Percentiles rank a stretch among this genome's conserved stretches.
These are phyloP conservation scores for Suillus variegatus DNA, from an alignment of 768 basidiomycete species.

Conservation along the genomic window DNA sequence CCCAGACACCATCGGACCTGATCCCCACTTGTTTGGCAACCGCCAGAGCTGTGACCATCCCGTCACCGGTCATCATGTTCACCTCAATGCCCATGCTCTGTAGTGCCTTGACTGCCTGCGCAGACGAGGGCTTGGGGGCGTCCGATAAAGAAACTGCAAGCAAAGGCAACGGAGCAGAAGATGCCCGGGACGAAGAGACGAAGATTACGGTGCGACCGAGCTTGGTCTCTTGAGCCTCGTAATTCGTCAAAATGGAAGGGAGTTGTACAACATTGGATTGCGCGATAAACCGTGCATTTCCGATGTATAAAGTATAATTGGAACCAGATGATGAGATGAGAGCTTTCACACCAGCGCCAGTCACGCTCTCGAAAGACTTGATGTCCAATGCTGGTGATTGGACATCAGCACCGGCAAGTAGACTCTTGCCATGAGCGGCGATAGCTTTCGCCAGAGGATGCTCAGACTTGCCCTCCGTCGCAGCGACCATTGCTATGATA, in stretches of 20 bases:
- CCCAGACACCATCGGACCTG: slow-evolving; percentile 78
- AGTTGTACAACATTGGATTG: slow-evolving; percentile 53
- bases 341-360: slow-evolving; percentile 88
- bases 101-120: slow-evolving; percentile 78
- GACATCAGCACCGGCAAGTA: slow-evolving; percentile 44
- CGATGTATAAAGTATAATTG: slow-evolving; percentile 67
- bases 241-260: slow-evolving; percentile 59
- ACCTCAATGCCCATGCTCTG: slow-evolving; percentile 91
- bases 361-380: slow-evolving; percentile 80
- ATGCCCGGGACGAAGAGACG: slow-evolving; percentile 59
- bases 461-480: slow-evolving; percentile 89
- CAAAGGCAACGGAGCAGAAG: slow-evolving; percentile 53
- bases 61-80: slow-evolving; percentile 93
- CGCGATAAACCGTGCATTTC: slow-evolving; percentile 72
- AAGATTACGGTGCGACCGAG: slow-evolving; percentile 86
- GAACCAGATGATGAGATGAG: slow-evolving; percentile 53
- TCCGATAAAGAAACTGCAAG: slow-evolving; percentile 88
- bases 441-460: slow-evolving; percentile 96
- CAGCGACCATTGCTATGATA: slow-evolving; percentile 79
- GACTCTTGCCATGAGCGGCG: slow-evolving; percentile 74
- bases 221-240: slow-evolving; percentile 69
- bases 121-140: slow-evolving; percentile 81
- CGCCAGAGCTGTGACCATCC: slow-evolving; percentile 80
- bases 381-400: slow-evolving; percentile 55
- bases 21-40: slow-evolving; percentile 93